phyloP scores from a whole-genome alignment of 2,329 filamentous ascomycete genomes.

The Pseudovirgaria hyperparasitica region DNA sequence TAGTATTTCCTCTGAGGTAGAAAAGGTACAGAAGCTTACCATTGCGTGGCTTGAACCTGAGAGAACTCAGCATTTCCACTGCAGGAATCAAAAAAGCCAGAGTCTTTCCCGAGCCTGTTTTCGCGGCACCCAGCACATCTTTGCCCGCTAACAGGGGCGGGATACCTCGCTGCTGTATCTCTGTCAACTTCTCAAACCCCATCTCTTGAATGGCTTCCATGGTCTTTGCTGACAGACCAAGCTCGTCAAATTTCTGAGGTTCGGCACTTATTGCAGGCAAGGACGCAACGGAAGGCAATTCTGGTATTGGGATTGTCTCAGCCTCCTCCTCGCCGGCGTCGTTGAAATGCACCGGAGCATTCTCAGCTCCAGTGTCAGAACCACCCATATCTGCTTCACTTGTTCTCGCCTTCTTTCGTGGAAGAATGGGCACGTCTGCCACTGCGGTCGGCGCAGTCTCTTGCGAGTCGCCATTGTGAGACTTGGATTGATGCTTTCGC shows the following conservation, averaged over 20 bases:
- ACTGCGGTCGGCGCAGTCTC: slow-evolving; percentile 10
- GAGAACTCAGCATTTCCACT: slow-evolving; percentile 78
- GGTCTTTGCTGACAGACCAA: slow-evolving; percentile 79
- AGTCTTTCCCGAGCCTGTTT: slow-evolving; percentile 94
- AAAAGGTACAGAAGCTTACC: slow-evolving; percentile 37
- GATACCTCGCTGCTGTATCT: slow-evolving; percentile 80
- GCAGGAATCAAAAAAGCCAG: slow-evolving; percentile 89
- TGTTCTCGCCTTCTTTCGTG: slow-evolving; percentile 24
- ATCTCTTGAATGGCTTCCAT: slow-evolving; percentile 81
- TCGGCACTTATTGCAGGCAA: slow-evolving; percentile 48
- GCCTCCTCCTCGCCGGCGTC: slow-evolving; percentile 19
- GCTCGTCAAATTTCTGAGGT: slow-evolving; percentile 61
- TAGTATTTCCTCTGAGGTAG: too few species aligned
- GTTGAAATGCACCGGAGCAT: slow-evolving; percentile 13
- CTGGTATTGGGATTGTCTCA: slow-evolving; percentile 24
- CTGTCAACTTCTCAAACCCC: slow-evolving; percentile 92
- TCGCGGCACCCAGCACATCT: slow-evolving; percentile 88
- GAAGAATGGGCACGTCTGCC: slow-evolving; percentile 8
- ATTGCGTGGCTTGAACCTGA: slow-evolving; percentile 91
- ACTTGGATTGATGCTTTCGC: slow-evolving; percentile 31
- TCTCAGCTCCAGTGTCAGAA: slow-evolving; percentile 15
- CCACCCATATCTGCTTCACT: not conserved
- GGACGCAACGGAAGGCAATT: slow-evolving; percentile 44
- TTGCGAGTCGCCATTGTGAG: slow-evolving; percentile 15
- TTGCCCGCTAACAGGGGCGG: slow-evolving; percentile 78